Base-by-base conservation (phyloP, 441 rosid genomes). In the Syzygium malaccense region DNA sequence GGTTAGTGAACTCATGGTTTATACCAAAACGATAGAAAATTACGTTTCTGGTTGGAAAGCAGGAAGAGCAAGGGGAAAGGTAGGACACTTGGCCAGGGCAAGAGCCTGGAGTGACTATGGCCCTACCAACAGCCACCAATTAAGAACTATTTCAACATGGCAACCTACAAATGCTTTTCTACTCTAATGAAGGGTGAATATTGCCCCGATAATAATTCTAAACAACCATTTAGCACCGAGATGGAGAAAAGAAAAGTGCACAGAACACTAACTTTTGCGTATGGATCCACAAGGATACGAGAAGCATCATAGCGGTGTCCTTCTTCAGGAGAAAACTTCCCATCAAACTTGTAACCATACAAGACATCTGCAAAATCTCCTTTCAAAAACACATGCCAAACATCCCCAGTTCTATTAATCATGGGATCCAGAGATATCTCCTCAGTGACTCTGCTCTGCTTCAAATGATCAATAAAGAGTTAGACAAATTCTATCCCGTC, bases 271-370 rank as follows among this genome's bases (percentile, higher is more conserved):
- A 96, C 99, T 94, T 96, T 98, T 71, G 97, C 99, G 86, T 96
- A 98, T 86, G 99, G 99, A 93, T 98, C 99, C 95, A 96, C 89
- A 19, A 98, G 89, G 56, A 96, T 93, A 85, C 32, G 91, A 66
- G 98, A 93, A 80, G 93, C 88, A 88, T 95, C 95, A 89, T 71
- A 96, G 86, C 88, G 95, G 58, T 96, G 97, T 66, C 99, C 99
- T 90, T 92, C 93, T 90, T 94, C 92, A 26, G 95, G 96, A 91
- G 95, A 92, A 91, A 91, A 94, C 90, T 92, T 91, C 48, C 99
- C 99, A 86, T 94, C 96, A 90, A 98, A 98, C 88, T 87, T 94
- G 88, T 95, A 98, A 64, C 95, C 99, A 89, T 98, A 98, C 32
- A 96, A 88, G 95, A 95, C 92, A 89, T 95, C 98, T 85, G 91